A percentile compares a stretch with the other conserved stretches of the same genome.
These are phyloP conservation scores for Mycena capillaripes DNA, from an alignment of 768 basidiomycete species.

Conservation along the genomic window DNA sequence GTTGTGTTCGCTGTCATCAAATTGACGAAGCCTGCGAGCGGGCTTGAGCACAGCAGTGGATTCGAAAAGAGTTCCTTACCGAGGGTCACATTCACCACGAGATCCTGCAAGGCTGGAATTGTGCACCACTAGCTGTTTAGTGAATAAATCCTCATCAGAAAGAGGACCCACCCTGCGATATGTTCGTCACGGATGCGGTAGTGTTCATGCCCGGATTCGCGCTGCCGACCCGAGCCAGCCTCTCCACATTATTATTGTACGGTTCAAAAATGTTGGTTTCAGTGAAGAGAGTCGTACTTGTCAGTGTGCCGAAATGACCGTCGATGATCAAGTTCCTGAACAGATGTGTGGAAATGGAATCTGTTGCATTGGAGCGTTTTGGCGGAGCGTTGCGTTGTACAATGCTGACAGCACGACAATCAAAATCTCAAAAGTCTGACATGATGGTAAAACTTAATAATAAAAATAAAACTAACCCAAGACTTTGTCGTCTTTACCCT, in stretches of 20 bases:
- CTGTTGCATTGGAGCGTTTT: too few species aligned
- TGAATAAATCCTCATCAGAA: not conserved
- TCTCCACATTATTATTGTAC: not conserved
- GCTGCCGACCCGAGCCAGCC: not conserved
- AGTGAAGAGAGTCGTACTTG: conserved; percentile 7
- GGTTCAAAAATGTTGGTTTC: conserved; percentile 22
- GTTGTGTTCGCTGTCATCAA: not conserved
- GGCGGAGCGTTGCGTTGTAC: too few species aligned
- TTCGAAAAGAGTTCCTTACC: not conserved
- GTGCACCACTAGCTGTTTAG: not conserved
- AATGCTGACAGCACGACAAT: too few species aligned
- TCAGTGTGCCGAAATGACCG: not conserved
- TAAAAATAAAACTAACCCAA: too few species aligned
- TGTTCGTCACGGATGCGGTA: not conserved
- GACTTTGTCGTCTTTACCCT: too few species aligned
- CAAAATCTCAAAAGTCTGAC: too few species aligned
- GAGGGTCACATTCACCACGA: conserved; percentile 25
- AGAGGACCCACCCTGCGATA: conserved; percentile 12
- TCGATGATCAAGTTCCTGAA: not conserved
- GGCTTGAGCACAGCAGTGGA: not conserved
- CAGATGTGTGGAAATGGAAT: conserved; percentile 19
- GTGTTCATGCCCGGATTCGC: conserved; percentile 16
- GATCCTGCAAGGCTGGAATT: not conserved
- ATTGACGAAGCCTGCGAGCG: conserved; percentile 8
- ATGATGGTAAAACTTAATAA: too few species aligned